Conservation (phyloP, 257 asterid species). For the Solanum rostratum region DNA sequence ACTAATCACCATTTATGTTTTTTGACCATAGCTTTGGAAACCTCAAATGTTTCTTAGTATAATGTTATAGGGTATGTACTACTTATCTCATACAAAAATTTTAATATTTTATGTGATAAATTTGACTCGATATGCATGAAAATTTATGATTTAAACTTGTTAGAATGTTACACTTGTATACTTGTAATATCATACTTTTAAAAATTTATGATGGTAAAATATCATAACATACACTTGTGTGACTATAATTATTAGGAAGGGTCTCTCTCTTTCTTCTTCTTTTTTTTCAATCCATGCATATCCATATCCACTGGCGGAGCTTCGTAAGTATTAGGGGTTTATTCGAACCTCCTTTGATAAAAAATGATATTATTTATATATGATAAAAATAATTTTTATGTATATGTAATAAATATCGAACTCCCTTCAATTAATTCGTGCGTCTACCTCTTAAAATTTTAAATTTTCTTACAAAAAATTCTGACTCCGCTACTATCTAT, state of each 20-base stretch:
- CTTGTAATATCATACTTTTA: neutral
- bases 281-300: neutral
- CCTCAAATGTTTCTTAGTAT: neutral
- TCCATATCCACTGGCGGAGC: neutral
- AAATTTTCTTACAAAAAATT: too few relatives aligned
- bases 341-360: too few relatives aligned
- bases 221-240: neutral
- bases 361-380: too few relatives aligned
- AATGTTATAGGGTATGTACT: neutral
- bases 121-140: neutral
- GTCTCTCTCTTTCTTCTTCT: neutral
- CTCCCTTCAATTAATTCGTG: too few relatives aligned
- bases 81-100: neutral
- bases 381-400: too few relatives aligned
- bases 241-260: neutral
- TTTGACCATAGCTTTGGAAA: conserved; percentile 20
- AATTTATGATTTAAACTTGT: neutral
- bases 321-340: too few relatives aligned
- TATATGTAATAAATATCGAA: too few relatives aligned
- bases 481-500: too few relatives aligned
- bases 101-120: neutral
- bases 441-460: too few relatives aligned
- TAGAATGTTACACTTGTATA: neutral
- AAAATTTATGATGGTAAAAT: neutral
- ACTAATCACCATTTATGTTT: neutral